Base-by-base conservation (phyloP, 768 basidiomycete genomes). In the Kwoniella newhampshirensis region DNA sequence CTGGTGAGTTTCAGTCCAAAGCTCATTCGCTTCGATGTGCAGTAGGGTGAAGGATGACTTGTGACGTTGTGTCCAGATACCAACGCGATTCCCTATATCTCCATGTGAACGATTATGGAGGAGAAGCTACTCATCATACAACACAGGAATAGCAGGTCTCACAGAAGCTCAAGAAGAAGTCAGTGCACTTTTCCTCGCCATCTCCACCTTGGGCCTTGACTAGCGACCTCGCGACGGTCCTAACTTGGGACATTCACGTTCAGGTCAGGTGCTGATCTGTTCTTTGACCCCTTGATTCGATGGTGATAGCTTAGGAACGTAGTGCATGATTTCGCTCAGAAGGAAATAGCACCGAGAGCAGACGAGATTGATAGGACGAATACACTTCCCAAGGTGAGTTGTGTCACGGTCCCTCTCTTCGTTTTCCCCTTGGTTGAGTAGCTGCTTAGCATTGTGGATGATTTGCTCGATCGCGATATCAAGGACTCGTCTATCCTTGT, bases 251-350 rank as follows among this genome's bases (percentile, higher is more conserved):
- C 7, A 32, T 15, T 17, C 15, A 4, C 30, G 12, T 23, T 3
- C 23, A 11, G 39, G 42, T 11, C 13, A 13, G 5, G 30, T 25
- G n/a, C n/a, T n/a, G n/a, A n/a, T n/a, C n/a, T n/a, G n/a, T n/a
- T n/a, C n/a, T n/a, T n/a, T n/a, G n/a, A n/a, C n/a, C n/a, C n/a
- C n/a, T n/a, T n/a, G n/a, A n/a, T n/a, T n/a, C n/a, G n/a, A n/a
- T n/a, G n/a, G n/a, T n/a, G n/a, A n/a, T n/a, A 96, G 91, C 93
- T 97, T 72, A 80, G 88, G 58, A 84, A 85, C 68, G 88, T 86
- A 1, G 85, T 94, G 1, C 77, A 79, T 21, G 83, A 87, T 46
- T 97, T 96, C 66, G 86, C 90, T 1, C 80, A 87, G 76, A 84
- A 83, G 62, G 91, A 93, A 75, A 79, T 96, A 40, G 87, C 89